Evolutionary conservation across 257 asterid species (phyloP), one percentile per base, ranked within the genome.

Genomic region (Eucommia ulmoides): DNA sequence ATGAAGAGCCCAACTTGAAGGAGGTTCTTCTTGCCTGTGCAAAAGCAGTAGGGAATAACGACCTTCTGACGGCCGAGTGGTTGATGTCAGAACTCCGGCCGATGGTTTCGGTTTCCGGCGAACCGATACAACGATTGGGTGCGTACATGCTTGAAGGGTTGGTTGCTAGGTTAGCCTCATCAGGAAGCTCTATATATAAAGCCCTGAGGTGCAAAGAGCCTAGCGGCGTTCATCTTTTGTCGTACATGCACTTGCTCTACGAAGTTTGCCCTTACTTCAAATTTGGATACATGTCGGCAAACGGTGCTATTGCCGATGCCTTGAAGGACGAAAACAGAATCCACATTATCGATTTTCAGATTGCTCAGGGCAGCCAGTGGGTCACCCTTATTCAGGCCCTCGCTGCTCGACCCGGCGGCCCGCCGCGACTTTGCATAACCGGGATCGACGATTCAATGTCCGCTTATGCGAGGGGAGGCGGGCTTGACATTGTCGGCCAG

Each of bases 251-350:
- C 22, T 44, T 63, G 38, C 66, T 65, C 23, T 65, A 65, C 49
- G 72, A 65, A 60, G 45, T 65, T 19, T 65, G 72, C 24, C 72
- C 72, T 1, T 65, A 54, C 64, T 59, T 65, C 63, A 65, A 65
- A 53, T 65, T 65, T 21, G 72, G 72, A 26, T 60, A 65, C 44
- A 20, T 59, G 41, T 60, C 72, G 7, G 72, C 72, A 45, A 65
- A 65, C 45, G 72, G 72, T 24, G 72, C 72, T 16, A 65, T 65
- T 26, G 72, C 63, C n/a, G 72, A 65, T 50, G 72, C 72, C 41
- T 29, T 60, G 59, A 65, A 60, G 42, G 47, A 54, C 35, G 72
- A 59, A 26, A 50, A 60, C 17, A 35, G 25, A 7, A 50, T 65
- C 29, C 72, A 65, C 51, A 59, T 65, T 24, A 54, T 65, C 0